Base-by-base conservation (phyloP, 208 protist species). In the Trypanosoma conorhini region DNA sequence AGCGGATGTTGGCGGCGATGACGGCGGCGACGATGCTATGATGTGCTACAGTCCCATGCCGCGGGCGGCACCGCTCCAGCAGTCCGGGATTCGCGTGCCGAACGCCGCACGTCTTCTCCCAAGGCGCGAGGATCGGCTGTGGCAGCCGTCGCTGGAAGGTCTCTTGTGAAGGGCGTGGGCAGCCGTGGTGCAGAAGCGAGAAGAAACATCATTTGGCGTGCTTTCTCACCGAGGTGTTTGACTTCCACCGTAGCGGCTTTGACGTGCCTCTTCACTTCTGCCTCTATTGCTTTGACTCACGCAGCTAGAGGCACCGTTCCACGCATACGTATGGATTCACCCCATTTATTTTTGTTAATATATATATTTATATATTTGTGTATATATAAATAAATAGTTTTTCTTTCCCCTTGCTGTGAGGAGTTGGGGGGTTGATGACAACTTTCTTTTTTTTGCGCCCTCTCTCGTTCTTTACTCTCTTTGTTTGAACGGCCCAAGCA, bases 41-140 rank as follows among this genome's bases (percentile, higher is more conserved):
- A 57, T 42, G 56, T 69, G 35, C 26, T 69, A 58, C 40, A 57
- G n/a, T 31, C 61, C 51, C 7, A 26, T 67, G 62, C 62, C 59
- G 3, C 55, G 62, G 0, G 55, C 38, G 5, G 10, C 21, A 10
- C 21, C 56, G 55, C 58, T n/a, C 28, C 28, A 52, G 21, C 38
- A 56, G 15, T 17, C 15, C 42, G 46, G 7, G 17, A 66, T 62
- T 12, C 40, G 50, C n/a, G 24, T 44, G n/a, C 50, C 64, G 10
- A 70, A 64, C 33, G 64, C 51, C 19, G 26, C 87, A 30, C 86
- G 80, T 24, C 77, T 94, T 28, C 79, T 94, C 31, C 89, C 89
- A 13, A 74, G 84, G n/a, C 86, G 86, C 10, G 84, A 88, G 30
- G 85, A 92, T 70, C 70, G 82, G 17, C 77, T 94, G 21, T 94